Evolutionary conservation across 2,329 filamentous ascomycete genomes (phyloP), one percentile per base, ranked within the genome.

Genomic region (Samsoniella hepiali): DNA sequence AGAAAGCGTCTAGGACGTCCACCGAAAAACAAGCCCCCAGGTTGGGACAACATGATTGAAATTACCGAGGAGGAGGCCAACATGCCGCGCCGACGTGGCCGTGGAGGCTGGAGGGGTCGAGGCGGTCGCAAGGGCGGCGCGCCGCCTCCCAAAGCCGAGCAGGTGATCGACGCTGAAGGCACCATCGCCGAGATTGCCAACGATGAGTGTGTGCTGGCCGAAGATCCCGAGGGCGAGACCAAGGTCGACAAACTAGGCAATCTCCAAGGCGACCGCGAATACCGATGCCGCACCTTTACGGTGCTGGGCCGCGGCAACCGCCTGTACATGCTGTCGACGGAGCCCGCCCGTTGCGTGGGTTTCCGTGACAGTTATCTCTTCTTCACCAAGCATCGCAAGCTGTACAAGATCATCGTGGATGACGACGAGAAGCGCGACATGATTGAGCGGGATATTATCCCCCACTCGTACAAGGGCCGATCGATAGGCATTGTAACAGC

Each of bases 311-410:
- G 93, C 67, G 93, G 90, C 44, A 85, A 94, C 57, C 83, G 93
- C 63, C 86, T 96, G 11, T 99, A 99, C 85, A 99, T 99, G 95
- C 79, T 99, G 77, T 98, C 95, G 3, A 99, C 95, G 5, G 95
- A 99, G 73, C 96, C 95, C 5, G 95, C 95, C 31, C 90, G 95
- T 68, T 98, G 95, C 72, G 93, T 97, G 62, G 95, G 95, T 17
- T 99, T 99, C 82, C 86, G 95, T 69, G 95, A 99, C 81, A 97
- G 93, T 67, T 99, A 99, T 73, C 86, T 99, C 32, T 97, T 99
- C 83, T 99, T 99, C 82, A 96, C 95, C 67, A 99, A 98, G 78
- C 95, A 99, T 77, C 91, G 91, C 74, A 89, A 93, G 71, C 88
- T 99, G 15, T 95, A 93, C 84, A 99, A 99, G 80, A 97, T 99